Base-by-base conservation (phyloP, 2,329 filamentous ascomycete genomes). In the Cercospora zeae-maydis region DNA sequence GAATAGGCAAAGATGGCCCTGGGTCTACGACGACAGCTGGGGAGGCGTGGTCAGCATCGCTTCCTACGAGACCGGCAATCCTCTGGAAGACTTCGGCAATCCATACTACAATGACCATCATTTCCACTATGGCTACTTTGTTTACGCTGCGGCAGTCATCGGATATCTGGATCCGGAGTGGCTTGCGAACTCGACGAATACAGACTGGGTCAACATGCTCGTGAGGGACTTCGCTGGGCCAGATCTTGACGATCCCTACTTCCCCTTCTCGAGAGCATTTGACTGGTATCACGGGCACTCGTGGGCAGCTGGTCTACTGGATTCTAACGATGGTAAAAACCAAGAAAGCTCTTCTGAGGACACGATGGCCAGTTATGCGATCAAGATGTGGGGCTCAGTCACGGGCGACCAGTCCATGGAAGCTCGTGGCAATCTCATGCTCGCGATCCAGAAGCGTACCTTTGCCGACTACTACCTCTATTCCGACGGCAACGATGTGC, bases 271-370 rank as follows among this genome's bases (percentile, higher is more conserved):
- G 65, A 86, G 95, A 54, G 86, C 82, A 61, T 98, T 97, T 73
- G 95, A 98, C 77, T 97, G 92, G 91, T 98, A 88, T 75, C 87
- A 96, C 72, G 95, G 93, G 1, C 95, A 98, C 81, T 92, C 89
- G 63, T 97, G 93, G 92, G 93, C 93, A 2, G 92, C 91, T 60
- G 90, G 90, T 1, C 78, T 93, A 4, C 90, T 86, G 70, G 84
- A 89, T 65, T 82, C 84, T 37, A 80, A 79, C 60, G 89, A 93
- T 74, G 90, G 91, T 64, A 93, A 93, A 78, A 86, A 93, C 74
- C 84, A 93, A 78, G 95, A 98, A 75, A 95, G 91, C 31, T 91
- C 89, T 51, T 93, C 91, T 0, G 93, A 98, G 77, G 95, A 98
- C 76, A 86, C 87, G 66, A 92, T 97, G 86, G 88, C 90, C 63